Conservation (phyloP, 345 rosid genomes). For the Murraya paniculata region DNA sequence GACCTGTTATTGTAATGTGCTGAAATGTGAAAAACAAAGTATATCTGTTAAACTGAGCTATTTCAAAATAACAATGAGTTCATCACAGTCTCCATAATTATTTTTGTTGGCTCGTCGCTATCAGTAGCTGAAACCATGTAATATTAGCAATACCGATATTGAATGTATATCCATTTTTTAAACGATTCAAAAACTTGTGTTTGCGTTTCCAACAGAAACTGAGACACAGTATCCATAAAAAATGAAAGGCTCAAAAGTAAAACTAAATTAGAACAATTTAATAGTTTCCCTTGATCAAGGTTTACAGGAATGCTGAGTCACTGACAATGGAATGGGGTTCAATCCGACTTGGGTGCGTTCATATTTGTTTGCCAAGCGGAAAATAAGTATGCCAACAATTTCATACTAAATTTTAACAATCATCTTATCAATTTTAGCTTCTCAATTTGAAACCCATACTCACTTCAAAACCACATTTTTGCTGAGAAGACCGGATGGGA, state of each 20-base stretch:
- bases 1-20: background rate
- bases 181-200: background rate
- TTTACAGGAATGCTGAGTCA: background rate
- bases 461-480: constrained; percentile 61
- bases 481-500: constrained; percentile 60
- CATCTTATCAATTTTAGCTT: constrained; percentile 8
- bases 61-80: constrained; percentile 3
- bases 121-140: background rate
- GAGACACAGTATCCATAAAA: background rate
- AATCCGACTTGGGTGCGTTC: background rate
- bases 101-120: background rate
- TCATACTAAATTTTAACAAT: constrained; percentile 1
- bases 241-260: background rate
- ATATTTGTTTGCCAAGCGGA: background rate
- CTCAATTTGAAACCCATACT: constrained; percentile 27
- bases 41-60: background rate
- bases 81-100: constrained; percentile 1
- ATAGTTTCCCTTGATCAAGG: background rate
- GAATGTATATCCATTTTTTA: background rate
- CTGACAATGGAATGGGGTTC: background rate
- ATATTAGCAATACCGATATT: background rate
- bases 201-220: background rate
- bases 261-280: background rate
- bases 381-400: background rate
- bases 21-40: background rate